Conservation (phyloP, 768 basidiomycete species). For the Pleurotus ostreatus region DNA sequence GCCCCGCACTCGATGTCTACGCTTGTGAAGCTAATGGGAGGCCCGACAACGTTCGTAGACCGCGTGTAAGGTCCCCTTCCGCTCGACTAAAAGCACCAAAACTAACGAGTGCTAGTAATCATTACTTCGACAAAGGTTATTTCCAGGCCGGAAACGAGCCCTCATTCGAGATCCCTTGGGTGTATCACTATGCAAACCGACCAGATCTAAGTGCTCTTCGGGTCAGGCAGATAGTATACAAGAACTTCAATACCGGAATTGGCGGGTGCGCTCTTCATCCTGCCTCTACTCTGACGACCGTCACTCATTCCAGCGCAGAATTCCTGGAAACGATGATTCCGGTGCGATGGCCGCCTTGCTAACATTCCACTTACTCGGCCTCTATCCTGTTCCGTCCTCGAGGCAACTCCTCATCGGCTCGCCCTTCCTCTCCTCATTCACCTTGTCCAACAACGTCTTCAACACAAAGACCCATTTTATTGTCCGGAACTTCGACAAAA, state of each 20-base stretch:
- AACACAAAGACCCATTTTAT: constrained; percentile 35
- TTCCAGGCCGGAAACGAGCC: constrained; percentile 48
- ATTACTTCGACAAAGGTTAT: constrained; percentile 42
- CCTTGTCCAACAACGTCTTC: constrained; percentile 33
- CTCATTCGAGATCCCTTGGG: constrained; percentile 42
- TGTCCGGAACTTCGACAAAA: constrained; percentile 37
- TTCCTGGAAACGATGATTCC: constrained; percentile 51
- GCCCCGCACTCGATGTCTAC: constrained; percentile 49
- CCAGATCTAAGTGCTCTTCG: constrained; percentile 46
- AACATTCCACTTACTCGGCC: constrained; percentile 44
- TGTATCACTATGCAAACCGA: constrained; percentile 46
- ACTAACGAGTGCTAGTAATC: constrained; percentile 25
- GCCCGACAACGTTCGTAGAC: constrained; percentile 34
- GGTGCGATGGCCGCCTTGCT: constrained; percentile 51
- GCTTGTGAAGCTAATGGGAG: constrained; percentile 43
- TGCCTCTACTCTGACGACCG: not conserved
- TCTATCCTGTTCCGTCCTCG: constrained; percentile 45
- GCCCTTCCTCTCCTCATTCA: constrained; percentile 43
- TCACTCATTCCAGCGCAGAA: constrained; percentile 18
- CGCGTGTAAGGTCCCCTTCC: constrained; percentile 29
- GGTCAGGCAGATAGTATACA: constrained; percentile 38
- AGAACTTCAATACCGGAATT: constrained; percentile 42
- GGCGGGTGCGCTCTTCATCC: constrained; percentile 27
- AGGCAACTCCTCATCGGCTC: constrained; percentile 44
- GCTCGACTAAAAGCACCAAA: not conserved